These are phyloP conservation scores for Cucumis melo DNA, from an alignment of 306 rosid species.

Conservation along the genomic window DNA sequence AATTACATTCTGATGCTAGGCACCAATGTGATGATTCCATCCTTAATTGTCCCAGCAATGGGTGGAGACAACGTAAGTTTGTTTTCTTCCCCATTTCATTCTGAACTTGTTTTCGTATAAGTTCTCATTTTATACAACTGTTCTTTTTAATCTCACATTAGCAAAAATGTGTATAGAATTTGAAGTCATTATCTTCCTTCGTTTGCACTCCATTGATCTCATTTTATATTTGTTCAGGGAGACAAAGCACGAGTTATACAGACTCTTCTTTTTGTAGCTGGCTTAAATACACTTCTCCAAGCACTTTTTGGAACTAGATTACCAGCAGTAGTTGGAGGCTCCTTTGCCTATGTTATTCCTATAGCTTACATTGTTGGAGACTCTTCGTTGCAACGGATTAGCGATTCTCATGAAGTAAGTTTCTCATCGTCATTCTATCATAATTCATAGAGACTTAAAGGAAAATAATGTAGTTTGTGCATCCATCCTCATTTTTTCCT, in stretches of 20 bases:
- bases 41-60: conserved; percentile 72
- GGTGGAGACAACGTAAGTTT: conserved; percentile 79
- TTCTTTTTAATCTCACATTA: background rate
- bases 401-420: conserved; percentile 67
- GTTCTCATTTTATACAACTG: background rate
- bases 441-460: background rate
- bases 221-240: conserved; percentile 31
- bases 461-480: background rate
- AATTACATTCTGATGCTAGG: conserved; percentile 93
- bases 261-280: conserved; percentile 86
- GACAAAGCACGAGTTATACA: conserved; percentile 90
- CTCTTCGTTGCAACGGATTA: conserved; percentile 50
- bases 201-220: background rate
- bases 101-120: too few relatives aligned
- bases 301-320: conserved; percentile 92
- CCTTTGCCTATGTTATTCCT: conserved; percentile 76
- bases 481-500: background rate
- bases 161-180: background rate
- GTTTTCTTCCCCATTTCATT: too few relatives aligned
- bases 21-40: conserved; percentile 88
- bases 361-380: conserved; percentile 69
- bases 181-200: background rate
- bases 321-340: conserved; percentile 94
- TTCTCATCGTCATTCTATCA: conserved; percentile 9
- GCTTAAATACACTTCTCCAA: conserved; percentile 92